Conservation (phyloP, 208 protist species). For the Crithidia bombi region DNA sequence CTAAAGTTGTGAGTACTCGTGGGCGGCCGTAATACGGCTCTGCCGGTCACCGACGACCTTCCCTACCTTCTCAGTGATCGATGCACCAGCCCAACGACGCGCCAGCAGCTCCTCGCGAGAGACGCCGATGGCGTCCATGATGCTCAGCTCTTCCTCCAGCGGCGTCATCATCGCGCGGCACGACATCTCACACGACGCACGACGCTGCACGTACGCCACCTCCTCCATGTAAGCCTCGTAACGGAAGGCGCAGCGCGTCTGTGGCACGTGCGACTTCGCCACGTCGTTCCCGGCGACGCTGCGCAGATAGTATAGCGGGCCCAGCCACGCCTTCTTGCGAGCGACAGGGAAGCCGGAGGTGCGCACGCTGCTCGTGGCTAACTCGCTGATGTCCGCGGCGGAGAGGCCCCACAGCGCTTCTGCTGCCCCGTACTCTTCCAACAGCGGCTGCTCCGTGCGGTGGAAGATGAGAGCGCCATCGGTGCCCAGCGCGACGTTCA, state of each 20-base stretch:
- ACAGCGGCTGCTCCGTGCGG: conserved; percentile 92
- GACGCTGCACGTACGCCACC: conserved; percentile 62
- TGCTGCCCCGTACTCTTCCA: conserved; percentile 92
- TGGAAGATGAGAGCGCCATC: conserved; percentile 96
- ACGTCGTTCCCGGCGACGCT: conserved; percentile 90
- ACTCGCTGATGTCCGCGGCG: conserved; percentile 81
- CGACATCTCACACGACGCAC: conserved; percentile 44
- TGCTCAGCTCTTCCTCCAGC: conserved; percentile 58
- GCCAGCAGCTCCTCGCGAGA: conserved; percentile 58
- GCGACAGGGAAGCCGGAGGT: conserved; percentile 75
- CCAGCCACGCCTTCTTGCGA: conserved; percentile 76
- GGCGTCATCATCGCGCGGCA: conserved; percentile 50
- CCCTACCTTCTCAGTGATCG: conserved; percentile 4
- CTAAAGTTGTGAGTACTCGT: conserved; percentile 25
- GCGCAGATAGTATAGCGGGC: conserved; percentile 60
- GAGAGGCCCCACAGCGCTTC: conserved; percentile 87
- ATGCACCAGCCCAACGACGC: conserved; percentile 27
- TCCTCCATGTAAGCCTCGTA: conserved; percentile 94
- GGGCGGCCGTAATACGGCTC: background rate
- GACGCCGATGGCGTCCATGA: conserved; percentile 53
- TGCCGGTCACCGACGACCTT: background rate
- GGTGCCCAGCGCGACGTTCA: conserved; percentile 97
- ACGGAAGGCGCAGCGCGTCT: conserved; percentile 94
- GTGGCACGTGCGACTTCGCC: conserved; percentile 92
- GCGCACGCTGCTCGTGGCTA: conserved; percentile 80